Evolutionary conservation across 2,329 filamentous ascomycete genomes (phyloP).

Genomic region (Verticillium albo-atrum): DNA sequence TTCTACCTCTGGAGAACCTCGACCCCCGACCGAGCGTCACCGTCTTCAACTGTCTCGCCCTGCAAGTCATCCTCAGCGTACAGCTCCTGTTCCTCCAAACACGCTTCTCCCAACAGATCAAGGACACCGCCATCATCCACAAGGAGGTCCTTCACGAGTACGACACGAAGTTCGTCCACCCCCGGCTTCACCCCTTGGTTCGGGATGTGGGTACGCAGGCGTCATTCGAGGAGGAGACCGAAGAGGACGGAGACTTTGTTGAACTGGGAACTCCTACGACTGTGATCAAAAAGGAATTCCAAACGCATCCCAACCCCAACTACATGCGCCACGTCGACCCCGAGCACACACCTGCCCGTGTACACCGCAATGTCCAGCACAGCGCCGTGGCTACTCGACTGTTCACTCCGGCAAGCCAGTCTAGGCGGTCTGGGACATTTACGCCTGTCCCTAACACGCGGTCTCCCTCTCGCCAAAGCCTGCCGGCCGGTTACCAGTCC

Average conservation of each 20-base stretch:
- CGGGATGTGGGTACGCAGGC: conserved; percentile 77
- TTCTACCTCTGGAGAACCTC: conserved; percentile 70
- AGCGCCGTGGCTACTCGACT: conserved; percentile 9
- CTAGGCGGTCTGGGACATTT: conserved; percentile 29
- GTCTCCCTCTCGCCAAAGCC: conserved; percentile 25
- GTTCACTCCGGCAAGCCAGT: conserved; percentile 10
- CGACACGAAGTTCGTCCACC: conserved; percentile 91
- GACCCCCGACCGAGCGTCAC: conserved; percentile 83
- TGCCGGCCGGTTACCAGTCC: conserved; percentile 24
- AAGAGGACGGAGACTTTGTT: conserved; percentile 32
- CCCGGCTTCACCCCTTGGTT: conserved; percentile 76
- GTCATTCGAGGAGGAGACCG: conserved; percentile 40
- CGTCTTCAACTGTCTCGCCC: conserved; percentile 74
- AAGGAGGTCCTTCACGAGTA: conserved; percentile 94
- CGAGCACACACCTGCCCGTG: conserved; percentile 31
- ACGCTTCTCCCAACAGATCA: conserved; percentile 77
- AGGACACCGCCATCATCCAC: conserved; percentile 79
- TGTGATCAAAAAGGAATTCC: conserved; percentile 70
- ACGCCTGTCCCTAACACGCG: conserved; percentile 22
- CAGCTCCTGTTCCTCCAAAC: conserved; percentile 72
- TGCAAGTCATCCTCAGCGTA: conserved; percentile 69
- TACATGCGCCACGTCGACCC: conserved; percentile 71
- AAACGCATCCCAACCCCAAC: conserved; percentile 77
- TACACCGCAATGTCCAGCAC: not conserved
- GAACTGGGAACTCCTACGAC: conserved; percentile 51